These are phyloP conservation scores for Epichloe typhina DNA, from an alignment of 2,329 filamentous ascomycete species.

Conservation along the genomic window DNA sequence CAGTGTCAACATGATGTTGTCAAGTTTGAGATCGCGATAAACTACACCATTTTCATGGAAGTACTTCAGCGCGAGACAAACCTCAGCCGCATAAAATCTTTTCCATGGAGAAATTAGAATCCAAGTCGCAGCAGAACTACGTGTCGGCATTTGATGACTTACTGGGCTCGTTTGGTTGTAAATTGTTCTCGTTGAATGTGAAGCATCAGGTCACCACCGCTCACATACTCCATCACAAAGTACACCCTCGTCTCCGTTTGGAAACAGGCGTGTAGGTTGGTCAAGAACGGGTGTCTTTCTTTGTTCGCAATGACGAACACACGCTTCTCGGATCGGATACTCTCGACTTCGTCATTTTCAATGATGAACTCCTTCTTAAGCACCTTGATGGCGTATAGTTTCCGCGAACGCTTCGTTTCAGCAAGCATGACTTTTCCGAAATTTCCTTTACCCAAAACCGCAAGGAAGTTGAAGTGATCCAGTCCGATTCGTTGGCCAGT, in stretches of 20 bases:
- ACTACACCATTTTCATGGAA: conserved; percentile 99
- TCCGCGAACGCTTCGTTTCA: conserved; percentile 84
- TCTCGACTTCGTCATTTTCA: conserved; percentile 97
- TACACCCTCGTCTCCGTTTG: conserved; percentile 97
- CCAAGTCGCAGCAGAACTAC: no score
- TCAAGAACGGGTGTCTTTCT: conserved; percentile 88
- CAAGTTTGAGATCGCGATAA: conserved; percentile 90
- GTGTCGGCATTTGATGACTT: conserved; percentile 30
- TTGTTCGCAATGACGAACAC: conserved; percentile 96
- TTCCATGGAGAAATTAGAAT: background rate
- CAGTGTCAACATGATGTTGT: conserved; percentile 82
- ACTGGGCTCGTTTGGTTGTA: conserved; percentile 90
- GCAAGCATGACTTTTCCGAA: conserved; percentile 99
- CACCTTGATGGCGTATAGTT: conserved; percentile 96
- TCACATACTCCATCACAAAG: conserved; percentile 99
- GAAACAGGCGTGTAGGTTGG: conserved; percentile 94
- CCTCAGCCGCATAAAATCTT: conserved; percentile 93
- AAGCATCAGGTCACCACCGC: conserved; percentile 95
- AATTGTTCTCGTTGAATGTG: conserved; percentile 97
- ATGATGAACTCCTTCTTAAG: conserved; percentile 99
- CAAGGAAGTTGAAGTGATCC: conserved; percentile 98
- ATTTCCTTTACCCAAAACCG: conserved; percentile 95
- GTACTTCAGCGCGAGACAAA: conserved; percentile 93
- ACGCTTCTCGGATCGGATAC: conserved; percentile 91
- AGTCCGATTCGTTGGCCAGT: conserved; percentile 79